phyloP scores from a whole-genome alignment of 495 filamentous ascomycete species.

The Penicillium waksmanii region DNA sequence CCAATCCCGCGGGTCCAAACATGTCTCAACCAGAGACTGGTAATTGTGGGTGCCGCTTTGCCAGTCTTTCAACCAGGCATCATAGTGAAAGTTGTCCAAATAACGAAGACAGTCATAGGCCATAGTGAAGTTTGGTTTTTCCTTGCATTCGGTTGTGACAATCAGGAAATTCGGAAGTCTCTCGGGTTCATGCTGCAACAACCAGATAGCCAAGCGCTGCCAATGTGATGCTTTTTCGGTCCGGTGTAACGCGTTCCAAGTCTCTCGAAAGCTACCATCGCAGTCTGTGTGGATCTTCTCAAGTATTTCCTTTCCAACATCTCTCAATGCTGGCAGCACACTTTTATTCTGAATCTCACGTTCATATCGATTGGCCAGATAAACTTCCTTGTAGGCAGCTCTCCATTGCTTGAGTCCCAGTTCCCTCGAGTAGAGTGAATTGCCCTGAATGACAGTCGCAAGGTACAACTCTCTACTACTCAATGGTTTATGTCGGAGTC shows the following conservation, averaged over 20 bases:
- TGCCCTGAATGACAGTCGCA: conserved; percentile 24
- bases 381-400: conserved; percentile 29
- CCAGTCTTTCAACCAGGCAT: conserved; percentile 25
- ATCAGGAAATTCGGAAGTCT: conserved; percentile 51
- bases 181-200: conserved; percentile 50
- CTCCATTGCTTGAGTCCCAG: conserved; percentile 33
- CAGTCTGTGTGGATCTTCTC: conserved; percentile 29
- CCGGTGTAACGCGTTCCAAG: conserved; percentile 42
- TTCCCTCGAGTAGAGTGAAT: conserved; percentile 28
- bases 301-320: conserved; percentile 27
- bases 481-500: conserved; percentile 23
- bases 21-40: conserved; percentile 30
- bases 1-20: conserved; percentile 42
- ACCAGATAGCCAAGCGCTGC: conserved; percentile 55
- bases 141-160: conserved; percentile 44
- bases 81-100: conserved; percentile 38
- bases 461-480: conserved; percentile 19
- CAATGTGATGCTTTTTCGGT: conserved; percentile 44
- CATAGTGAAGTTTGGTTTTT: conserved; percentile 51
- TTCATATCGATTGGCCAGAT: conserved; percentile 26
- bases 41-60: conserved; percentile 25
- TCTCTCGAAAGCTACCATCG: conserved; percentile 39
- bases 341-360: conserved; percentile 20
- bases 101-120: conserved; percentile 55
- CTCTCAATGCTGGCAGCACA: conserved; percentile 17